Conservation (phyloP, 2,329 filamentous ascomycete genomes). For the Intubia oerlemansii region DNA sequence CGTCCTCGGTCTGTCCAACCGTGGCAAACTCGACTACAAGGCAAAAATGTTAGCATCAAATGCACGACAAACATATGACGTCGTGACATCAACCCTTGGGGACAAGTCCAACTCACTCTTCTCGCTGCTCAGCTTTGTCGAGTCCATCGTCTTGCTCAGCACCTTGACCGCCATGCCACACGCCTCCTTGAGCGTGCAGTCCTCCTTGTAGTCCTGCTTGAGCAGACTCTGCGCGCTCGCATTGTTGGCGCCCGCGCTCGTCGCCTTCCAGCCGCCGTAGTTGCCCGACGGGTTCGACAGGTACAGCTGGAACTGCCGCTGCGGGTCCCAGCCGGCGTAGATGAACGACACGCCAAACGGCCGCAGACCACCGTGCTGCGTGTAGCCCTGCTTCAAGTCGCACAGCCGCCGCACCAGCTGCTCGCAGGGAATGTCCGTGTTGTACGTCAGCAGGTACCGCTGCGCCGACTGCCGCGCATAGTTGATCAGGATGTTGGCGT, state of each 20-base stretch:
- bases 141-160: conserved; percentile 99
- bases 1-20: conserved; percentile 82
- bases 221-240: conserved; percentile 89
- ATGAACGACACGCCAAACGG: conserved; percentile 99
- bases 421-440: conserved; percentile 98
- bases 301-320: conserved; percentile 95
- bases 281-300: conserved; percentile 98
- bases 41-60: neutral
- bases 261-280: conserved; percentile 98
- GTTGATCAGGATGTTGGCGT: conserved; percentile 99
- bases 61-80: too few species aligned
- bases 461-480: conserved; percentile 94
- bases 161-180: conserved; percentile 97
- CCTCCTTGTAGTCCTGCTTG: conserved; percentile 99
- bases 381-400: conserved; percentile 98
- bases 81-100: too few species aligned
- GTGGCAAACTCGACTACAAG: conserved; percentile 84
- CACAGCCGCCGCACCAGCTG: conserved; percentile 92
- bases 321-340: conserved; percentile 93
- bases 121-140: conserved; percentile 94
- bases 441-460: conserved; percentile 95
- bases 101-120: conserved; percentile 76
- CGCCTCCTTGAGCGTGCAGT: conserved; percentile 87
- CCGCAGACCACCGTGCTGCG: conserved; percentile 92
- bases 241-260: conserved; percentile 93